Conservation (phyloP, 2,329 filamentous ascomycete genomes). For the Oidium heveae region DNA sequence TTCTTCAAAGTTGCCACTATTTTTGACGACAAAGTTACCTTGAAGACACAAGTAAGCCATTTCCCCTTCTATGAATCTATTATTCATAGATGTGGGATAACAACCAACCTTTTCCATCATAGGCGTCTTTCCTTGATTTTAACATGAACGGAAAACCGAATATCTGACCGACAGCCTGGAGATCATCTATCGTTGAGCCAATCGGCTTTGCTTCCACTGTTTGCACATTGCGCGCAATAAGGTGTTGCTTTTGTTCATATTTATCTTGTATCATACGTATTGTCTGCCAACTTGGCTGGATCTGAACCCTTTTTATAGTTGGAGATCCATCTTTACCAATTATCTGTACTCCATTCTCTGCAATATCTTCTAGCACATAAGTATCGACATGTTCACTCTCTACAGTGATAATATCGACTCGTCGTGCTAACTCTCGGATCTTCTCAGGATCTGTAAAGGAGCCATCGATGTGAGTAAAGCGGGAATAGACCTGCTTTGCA, state of each 20-base stretch:
- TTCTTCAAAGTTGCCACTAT: conserved; percentile 30
- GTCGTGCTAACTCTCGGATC: conserved; percentile 52
- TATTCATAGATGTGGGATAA: not conserved
- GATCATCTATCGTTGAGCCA: conserved; percentile 25
- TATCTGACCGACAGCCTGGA: conserved; percentile 34
- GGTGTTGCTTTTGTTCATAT: conserved; percentile 65
- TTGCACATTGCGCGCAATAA: conserved; percentile 40
- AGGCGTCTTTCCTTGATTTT: conserved; percentile 72
- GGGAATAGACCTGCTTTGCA: conserved; percentile 65
- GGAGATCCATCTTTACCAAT: conserved; percentile 17
- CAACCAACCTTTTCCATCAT: conserved; percentile 45
- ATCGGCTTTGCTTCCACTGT: conserved; percentile 41
- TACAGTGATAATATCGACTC: conserved; percentile 63
- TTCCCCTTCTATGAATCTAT: not conserved
- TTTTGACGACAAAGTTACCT: conserved; percentile 38
- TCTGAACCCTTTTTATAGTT: conserved; percentile 24
- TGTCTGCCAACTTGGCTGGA: conserved; percentile 68
- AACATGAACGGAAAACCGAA: conserved; percentile 78
- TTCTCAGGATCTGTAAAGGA: conserved; percentile 68
- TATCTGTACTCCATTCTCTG: conserved; percentile 33
- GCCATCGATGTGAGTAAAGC: conserved; percentile 49
- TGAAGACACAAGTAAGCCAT: not conserved
- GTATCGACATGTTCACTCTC: conserved; percentile 93
- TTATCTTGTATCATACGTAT: conserved; percentile 85
- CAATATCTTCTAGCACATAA: conserved; percentile 65